Evolutionary conservation across 2,329 filamentous ascomycete species (phyloP).

Genomic region (Aspergillus candidus): DNA sequence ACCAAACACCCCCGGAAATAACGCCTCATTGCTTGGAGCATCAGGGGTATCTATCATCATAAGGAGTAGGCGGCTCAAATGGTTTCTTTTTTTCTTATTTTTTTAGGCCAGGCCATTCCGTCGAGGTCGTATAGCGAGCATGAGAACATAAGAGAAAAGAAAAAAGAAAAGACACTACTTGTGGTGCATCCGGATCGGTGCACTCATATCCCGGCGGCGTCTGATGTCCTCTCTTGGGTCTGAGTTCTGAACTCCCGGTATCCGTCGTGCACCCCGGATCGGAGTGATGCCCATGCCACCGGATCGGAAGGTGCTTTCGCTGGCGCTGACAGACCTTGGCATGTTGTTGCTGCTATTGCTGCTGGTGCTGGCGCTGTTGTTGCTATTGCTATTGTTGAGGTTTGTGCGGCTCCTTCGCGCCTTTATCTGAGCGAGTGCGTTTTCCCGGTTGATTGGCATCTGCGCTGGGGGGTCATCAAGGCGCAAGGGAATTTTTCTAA

Average conservation of each 20-base stretch:
- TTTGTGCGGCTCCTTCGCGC: slow-evolving; percentile 40
- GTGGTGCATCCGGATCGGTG: slow-evolving; percentile 31
- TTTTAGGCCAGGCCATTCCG: too few species aligned
- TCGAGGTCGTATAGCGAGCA: not conserved
- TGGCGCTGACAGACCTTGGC: slow-evolving; percentile 37
- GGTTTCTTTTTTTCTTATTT: not conserved
- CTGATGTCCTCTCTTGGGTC: slow-evolving; percentile 23
- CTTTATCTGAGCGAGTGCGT: slow-evolving; percentile 45
- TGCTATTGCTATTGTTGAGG: too few species aligned
- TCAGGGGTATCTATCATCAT: not conserved
- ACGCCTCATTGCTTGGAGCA: too few species aligned
- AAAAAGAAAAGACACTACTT: slow-evolving; percentile 7
- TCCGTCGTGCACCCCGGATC: slow-evolving; percentile 23
- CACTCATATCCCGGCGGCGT: slow-evolving; percentile 33
- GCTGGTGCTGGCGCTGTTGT: slow-evolving; percentile 20
- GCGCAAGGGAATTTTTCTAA: slow-evolving; percentile 29
- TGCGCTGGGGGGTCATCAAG: slow-evolving; percentile 20
- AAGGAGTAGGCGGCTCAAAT: not conserved
- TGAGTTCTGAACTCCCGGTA: slow-evolving; percentile 28
- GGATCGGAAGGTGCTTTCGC: slow-evolving; percentile 27
- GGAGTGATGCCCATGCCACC: slow-evolving; percentile 22
- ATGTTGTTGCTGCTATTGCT: slow-evolving; percentile 24
- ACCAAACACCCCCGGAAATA: too few species aligned
- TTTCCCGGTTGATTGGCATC: slow-evolving; percentile 43
- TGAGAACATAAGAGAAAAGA: not conserved